Evolutionary conservation across 306 rosid species (phyloP), one percentile per base, ranked within the genome.

Genomic region (Vigna unguiculata): DNA sequence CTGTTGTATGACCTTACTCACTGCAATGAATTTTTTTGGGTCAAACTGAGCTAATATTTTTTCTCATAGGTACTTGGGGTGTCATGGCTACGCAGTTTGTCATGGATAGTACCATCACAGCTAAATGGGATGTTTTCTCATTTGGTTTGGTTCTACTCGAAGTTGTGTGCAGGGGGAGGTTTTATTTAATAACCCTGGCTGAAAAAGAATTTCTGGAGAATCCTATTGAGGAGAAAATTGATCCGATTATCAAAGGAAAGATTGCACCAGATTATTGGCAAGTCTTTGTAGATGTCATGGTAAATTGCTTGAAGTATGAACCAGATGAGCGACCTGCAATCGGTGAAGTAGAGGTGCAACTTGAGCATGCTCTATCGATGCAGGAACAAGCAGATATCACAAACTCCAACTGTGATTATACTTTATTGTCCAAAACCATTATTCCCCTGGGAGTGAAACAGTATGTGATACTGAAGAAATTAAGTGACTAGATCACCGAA

Each of bases 341-440:
- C 55, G 71, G 78, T 28, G 89, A 86, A 34, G 85, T 82, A n/a
- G 67, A 49, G 84, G 76, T 72, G 58, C 51, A 45, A 47, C 83
- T 86, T 19, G 87, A 80, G 34, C 70, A 17, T 32, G 83, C 74
- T 4, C 57, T 86, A 34, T 40, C 41, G 19, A 9, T 83, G 47
- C 82, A 86, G 30, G 74, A 77, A 25, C 69, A 65, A 1, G 85
- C 85, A 57, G 74, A 65, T 40, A 6, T 28, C 41, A 68, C 9
- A 19, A 68, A 41, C 46, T 28, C 66, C 2, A 7, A 0, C 9
- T 13, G 16, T 25, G 1, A 55, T 2, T 77, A 67, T 69, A 68
- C 21, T 40, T 28, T 17, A 17, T 13, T 28, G 7, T 54, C 68
- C 15, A 41, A 13, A 0, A 43, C 25, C 61, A 60, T 71, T 57